Evolutionary conservation across 805 yeast species (phyloP).

Genomic region (Kazachstania martiniae): DNA sequence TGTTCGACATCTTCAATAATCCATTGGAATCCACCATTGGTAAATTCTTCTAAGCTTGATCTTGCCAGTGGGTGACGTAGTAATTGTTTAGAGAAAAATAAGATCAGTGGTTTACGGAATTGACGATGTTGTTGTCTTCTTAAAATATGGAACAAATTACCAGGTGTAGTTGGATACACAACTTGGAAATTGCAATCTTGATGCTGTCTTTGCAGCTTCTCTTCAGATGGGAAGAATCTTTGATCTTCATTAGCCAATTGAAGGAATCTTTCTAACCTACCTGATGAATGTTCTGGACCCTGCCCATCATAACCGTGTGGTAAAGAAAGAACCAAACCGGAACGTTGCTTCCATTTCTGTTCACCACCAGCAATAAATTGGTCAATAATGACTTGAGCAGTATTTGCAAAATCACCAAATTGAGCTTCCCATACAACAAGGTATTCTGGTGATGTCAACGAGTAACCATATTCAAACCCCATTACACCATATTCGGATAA

Average conservation of each 20-base stretch:
- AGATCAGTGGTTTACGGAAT: conserved; percentile 83
- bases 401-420: conserved; percentile 99
- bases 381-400: conserved; percentile 95
- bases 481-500: conserved; percentile 97
- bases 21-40: conserved; percentile 91
- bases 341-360: conserved; percentile 97
- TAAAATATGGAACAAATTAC: conserved; percentile 88
- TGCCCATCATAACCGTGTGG: conserved; percentile 99
- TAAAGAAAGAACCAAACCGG: conserved; percentile 86
- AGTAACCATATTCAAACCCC: conserved; percentile 99
- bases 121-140: conserved; percentile 99
- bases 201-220: conserved; percentile 90
- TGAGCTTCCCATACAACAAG: conserved; percentile 99
- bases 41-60: conserved; percentile 72
- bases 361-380: conserved; percentile 96
- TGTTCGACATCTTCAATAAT: conserved; percentile 86
- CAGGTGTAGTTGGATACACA: conserved; percentile 97
- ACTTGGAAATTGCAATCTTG: conserved; percentile 98
- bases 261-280: conserved; percentile 92
- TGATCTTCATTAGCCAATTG: conserved; percentile 94
- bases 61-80: conserved; percentile 97
- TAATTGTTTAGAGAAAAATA: conserved; percentile 86
- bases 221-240: conserved; percentile 82
- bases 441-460: conserved; percentile 94
- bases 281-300: conserved; percentile 99